These are phyloP conservation scores for Blastobotrys peoriensis DNA, from an alignment of 805 yeast genomes.

Conservation along the genomic window DNA sequence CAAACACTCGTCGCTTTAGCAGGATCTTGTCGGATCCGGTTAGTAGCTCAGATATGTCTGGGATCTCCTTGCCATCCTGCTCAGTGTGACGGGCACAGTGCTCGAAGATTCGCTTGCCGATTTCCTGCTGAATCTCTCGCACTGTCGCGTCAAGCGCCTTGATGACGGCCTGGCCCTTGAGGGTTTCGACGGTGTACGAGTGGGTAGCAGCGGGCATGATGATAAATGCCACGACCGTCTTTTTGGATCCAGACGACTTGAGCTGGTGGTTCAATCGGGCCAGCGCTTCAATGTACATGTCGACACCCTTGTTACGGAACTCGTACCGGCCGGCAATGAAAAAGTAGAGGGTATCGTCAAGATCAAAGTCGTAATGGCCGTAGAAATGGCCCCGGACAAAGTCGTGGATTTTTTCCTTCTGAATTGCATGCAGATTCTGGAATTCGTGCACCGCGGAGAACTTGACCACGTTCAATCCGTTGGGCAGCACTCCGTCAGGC, in stretches of 20 bases:
- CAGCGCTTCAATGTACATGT: slow-evolving; percentile 84
- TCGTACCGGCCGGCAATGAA: slow-evolving; percentile 98
- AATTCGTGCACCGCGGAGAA: slow-evolving; percentile 97
- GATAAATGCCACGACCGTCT: slow-evolving; percentile 93
- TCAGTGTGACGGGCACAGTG: slow-evolving; percentile 66
- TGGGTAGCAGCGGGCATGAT: slow-evolving; percentile 96
- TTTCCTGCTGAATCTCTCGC: slow-evolving; percentile 75
- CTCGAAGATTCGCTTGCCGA: slow-evolving; percentile 83
- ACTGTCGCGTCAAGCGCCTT: slow-evolving; percentile 86
- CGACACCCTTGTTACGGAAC: slow-evolving; percentile 94
- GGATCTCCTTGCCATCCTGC: slow-evolving; percentile 58
- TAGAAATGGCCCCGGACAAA: slow-evolving; percentile 96
- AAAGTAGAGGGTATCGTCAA: slow-evolving; percentile 89
- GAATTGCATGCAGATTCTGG: slow-evolving; percentile 89
- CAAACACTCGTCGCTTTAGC: slow-evolving; percentile 86
- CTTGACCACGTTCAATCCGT: slow-evolving; percentile 91
- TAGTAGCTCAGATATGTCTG: slow-evolving; percentile 72
- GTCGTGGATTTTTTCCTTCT: slow-evolving; percentile 88
- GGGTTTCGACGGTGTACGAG: slow-evolving; percentile 92
- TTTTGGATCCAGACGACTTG: slow-evolving; percentile 73
- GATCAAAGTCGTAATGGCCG: slow-evolving; percentile 91
- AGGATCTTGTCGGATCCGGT: slow-evolving; percentile 83
- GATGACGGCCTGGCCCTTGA: slow-evolving; percentile 93
- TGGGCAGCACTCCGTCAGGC: slow-evolving; percentile 97
- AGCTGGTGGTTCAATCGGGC: slow-evolving; percentile 87